Conservation (phyloP, 345 rosid genomes). For the Passiflora organensis region DNA sequence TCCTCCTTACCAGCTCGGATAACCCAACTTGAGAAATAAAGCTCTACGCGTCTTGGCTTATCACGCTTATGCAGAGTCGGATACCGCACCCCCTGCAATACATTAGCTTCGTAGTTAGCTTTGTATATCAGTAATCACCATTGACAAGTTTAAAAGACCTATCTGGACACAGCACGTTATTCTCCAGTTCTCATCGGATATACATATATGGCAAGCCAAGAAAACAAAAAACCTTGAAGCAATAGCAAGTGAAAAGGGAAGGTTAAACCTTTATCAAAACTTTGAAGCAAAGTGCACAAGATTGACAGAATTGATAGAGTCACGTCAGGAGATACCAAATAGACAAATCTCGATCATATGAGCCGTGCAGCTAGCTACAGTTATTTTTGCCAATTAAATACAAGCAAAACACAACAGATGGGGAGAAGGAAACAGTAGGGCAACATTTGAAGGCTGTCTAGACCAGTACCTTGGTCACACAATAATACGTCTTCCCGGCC, state of each 20-base stretch:
- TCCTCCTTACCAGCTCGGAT: slow-evolving; percentile 64
- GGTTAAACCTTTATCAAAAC: neutral
- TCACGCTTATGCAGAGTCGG: slow-evolving; percentile 57
- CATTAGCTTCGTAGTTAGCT: neutral
- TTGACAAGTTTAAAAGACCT: neutral
- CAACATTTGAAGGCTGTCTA: too few relatives aligned
- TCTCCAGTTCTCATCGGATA: too few relatives aligned
- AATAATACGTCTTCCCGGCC: slow-evolving; percentile 62
- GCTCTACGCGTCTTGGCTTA: slow-evolving; percentile 91
- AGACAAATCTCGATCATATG: too few relatives aligned
- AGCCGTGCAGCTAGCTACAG: neutral
- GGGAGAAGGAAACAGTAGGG: too few relatives aligned
- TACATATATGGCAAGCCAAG: too few relatives aligned
- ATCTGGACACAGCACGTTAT: too few relatives aligned
- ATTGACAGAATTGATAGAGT: neutral
- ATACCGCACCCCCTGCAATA: slow-evolving; percentile 66
- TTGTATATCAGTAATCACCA: neutral
- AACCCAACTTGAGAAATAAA: slow-evolving; percentile 87
- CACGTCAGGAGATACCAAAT: neutral
- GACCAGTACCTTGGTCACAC: slow-evolving; percentile 90
- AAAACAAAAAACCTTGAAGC: neutral
- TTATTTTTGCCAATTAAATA: neutral
- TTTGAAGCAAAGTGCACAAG: neutral
- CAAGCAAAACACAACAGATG: neutral
- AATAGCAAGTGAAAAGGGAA: neutral